Conservation (phyloP, 2,329 filamentous ascomycete genomes). For the Alternaria longipes region DNA sequence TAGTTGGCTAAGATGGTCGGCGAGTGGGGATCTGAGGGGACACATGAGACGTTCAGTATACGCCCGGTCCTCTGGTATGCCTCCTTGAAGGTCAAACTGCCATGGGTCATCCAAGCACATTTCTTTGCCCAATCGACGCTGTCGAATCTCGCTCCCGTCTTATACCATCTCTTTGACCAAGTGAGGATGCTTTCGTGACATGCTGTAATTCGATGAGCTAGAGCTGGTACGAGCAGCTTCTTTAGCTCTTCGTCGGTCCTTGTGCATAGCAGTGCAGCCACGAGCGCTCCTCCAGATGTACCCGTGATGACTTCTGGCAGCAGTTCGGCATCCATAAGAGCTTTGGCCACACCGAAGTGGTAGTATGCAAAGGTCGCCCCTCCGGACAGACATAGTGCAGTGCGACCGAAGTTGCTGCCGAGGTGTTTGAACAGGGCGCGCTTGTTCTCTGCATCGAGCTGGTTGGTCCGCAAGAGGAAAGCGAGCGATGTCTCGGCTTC, state of each 20-base stretch:
- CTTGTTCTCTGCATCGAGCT: constrained; percentile 77
- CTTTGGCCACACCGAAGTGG: constrained; percentile 92
- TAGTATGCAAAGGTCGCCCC: constrained; percentile 97
- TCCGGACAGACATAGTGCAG: constrained; percentile 90
- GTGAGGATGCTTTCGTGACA: constrained; percentile 79
- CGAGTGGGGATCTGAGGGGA: constrained; percentile 94
- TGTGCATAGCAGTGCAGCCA: constrained; percentile 87
- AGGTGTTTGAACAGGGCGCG: constrained; percentile 85
- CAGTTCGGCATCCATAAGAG: constrained; percentile 83
- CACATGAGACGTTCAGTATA: constrained; percentile 94
- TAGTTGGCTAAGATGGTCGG: constrained; percentile 94
- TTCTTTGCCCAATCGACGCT: constrained; percentile 88
- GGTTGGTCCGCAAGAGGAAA: constrained; percentile 73
- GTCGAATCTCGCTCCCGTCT: constrained; percentile 92
- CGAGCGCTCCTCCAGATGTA: constrained; percentile 90
- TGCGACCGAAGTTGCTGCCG: constrained; percentile 89
- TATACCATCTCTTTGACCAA: constrained; percentile 88
- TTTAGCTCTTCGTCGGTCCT: constrained; percentile 92
- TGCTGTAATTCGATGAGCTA: constrained; percentile 85
- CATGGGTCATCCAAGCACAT: constrained; percentile 88
- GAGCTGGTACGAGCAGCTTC: constrained; percentile 81
- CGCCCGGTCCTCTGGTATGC: constrained; percentile 93
- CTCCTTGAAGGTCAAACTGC: constrained; percentile 92
- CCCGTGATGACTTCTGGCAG: constrained; percentile 95
- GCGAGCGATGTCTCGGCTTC: constrained; percentile 77